phyloP scores from a whole-genome alignment of 139 green algal genomes.

The Tetradesmus obliquus region DNA sequence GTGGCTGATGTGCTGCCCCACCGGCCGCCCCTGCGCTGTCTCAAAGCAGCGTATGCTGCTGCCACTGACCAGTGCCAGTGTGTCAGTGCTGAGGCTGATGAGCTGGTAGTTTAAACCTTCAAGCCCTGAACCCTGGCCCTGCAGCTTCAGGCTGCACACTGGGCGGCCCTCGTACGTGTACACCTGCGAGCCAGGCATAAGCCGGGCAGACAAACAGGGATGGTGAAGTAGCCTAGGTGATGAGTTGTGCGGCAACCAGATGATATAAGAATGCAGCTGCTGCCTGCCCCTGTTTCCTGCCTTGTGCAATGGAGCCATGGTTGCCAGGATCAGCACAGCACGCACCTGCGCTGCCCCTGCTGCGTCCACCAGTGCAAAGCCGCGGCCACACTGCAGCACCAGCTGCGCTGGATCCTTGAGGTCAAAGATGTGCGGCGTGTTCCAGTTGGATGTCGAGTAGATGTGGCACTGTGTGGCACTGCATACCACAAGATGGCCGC shows the following conservation, averaged over 20 bases:
- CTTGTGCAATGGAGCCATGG: neutral
- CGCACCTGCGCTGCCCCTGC: slow-evolving; percentile 61
- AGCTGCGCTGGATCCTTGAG: slow-evolving; percentile 72
- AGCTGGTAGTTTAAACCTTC: slow-evolving; percentile 75
- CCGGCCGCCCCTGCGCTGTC: slow-evolving; percentile 66
- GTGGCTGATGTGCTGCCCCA: slow-evolving; percentile 66
- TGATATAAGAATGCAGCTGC: neutral
- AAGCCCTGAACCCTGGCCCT: slow-evolving; percentile 55
- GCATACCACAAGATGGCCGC: slow-evolving; percentile 80
- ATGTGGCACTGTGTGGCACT: slow-evolving; percentile 82
- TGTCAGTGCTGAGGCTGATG: slow-evolving; percentile 77
- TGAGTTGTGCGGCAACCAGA: neutral
- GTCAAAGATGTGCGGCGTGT: slow-evolving; percentile 83
- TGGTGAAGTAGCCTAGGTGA: neutral
- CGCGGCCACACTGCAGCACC: slow-evolving; percentile 67
- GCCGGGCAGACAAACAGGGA: neutral
- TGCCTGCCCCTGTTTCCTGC: neutral
- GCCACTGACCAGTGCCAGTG: slow-evolving; percentile 72
- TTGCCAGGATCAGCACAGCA: neutral
- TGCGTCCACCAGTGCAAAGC: slow-evolving; percentile 75
- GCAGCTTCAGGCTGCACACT: slow-evolving; percentile 76
- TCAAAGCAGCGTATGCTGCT: slow-evolving; percentile 74
- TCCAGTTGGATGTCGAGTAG: slow-evolving; percentile 73
- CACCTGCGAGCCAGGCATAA: slow-evolving; percentile 41
- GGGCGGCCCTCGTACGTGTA: slow-evolving; percentile 81